Conservation (phyloP, 441 rosid genomes). For the Flueggea neowawraea region DNA sequence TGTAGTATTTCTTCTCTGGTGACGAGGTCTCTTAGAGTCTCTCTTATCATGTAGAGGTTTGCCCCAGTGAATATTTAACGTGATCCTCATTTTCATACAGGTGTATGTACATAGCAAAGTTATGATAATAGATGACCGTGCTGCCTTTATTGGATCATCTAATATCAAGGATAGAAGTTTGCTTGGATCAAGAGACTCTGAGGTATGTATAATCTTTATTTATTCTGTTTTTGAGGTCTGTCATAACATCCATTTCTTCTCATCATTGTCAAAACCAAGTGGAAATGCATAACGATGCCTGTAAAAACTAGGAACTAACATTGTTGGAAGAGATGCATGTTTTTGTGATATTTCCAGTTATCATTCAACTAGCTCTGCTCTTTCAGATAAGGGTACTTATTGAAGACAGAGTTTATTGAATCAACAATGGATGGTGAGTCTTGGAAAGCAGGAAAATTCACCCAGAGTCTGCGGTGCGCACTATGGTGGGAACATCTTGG, state of each 20-base stretch:
- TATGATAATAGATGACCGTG: constrained; percentile 85
- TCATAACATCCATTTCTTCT: background rate
- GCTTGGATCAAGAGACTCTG: constrained; percentile 99
- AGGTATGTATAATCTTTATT: constrained; percentile 41
- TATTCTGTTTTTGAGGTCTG: background rate
- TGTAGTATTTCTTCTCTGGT: no score
- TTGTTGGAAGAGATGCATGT: background rate
- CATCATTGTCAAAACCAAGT: background rate
- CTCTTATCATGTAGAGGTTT: background rate
- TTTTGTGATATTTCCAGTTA: no score
- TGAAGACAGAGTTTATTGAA: constrained; percentile 87
- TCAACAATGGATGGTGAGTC: constrained; percentile 89
- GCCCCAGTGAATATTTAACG: background rate
- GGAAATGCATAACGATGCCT: background rate
- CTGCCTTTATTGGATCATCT: constrained; percentile 82
- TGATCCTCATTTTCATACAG: constrained; percentile 31
- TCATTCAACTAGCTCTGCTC: constrained; percentile 6
- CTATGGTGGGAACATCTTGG: constrained; percentile 99
- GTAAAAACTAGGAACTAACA: background rate
- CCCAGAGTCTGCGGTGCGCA: constrained; percentile 73
- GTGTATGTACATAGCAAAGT: constrained; percentile 97
- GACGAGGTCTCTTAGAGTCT: background rate
- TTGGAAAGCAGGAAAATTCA: constrained; percentile 94
- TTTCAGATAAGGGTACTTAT: constrained; percentile 86
- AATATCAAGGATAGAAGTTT: constrained; percentile 95